Conservation (phyloP, 2,329 filamentous ascomycete genomes). For the Tothia fuscella region DNA sequence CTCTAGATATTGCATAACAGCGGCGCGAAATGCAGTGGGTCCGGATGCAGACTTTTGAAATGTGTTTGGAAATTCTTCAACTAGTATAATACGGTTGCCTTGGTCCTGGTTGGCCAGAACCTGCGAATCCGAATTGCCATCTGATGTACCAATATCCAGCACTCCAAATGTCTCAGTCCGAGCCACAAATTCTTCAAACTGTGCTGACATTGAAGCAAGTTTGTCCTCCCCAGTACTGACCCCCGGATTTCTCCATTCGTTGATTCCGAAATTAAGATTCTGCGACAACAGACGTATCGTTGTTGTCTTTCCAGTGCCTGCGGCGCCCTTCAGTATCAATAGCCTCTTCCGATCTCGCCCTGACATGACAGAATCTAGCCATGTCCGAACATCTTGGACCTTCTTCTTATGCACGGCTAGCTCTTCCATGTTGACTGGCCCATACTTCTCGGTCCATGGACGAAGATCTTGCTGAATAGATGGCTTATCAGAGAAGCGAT, state of each 20-base stretch:
- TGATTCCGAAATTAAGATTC: slow-evolving; percentile 61
- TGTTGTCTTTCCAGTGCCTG: slow-evolving; percentile 86
- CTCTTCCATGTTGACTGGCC: slow-evolving; percentile 63
- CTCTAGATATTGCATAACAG: slow-evolving; percentile 64
- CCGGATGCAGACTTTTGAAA: slow-evolving; percentile 32
- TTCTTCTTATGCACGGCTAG: slow-evolving; percentile 93
- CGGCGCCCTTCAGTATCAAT: slow-evolving; percentile 77
- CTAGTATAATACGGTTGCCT: slow-evolving; percentile 22
- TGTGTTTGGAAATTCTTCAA: slow-evolving; percentile 41
- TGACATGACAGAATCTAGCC: slow-evolving; percentile 63
- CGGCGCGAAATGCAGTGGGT: slow-evolving; percentile 50
- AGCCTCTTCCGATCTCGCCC: slow-evolving; percentile 54
- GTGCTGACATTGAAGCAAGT: slow-evolving; percentile 57
- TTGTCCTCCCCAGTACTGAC: slow-evolving; percentile 48
- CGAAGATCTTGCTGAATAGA: slow-evolving; percentile 40
- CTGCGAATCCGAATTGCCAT: not conserved
- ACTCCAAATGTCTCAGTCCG: slow-evolving; percentile 70
- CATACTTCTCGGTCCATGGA: slow-evolving; percentile 83
- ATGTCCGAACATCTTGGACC: slow-evolving; percentile 69
- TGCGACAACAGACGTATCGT: slow-evolving; percentile 68
- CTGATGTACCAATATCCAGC: slow-evolving; percentile 37
- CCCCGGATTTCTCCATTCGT: slow-evolving; percentile 85
- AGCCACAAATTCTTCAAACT: slow-evolving; percentile 87
- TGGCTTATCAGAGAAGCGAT: not conserved
- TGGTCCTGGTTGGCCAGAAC: slow-evolving; percentile 11